Evolutionary conservation across 495 filamentous ascomycete species (phyloP), one percentile per base, ranked within the genome.

Genomic region (Xylaria cubensis): DNA sequence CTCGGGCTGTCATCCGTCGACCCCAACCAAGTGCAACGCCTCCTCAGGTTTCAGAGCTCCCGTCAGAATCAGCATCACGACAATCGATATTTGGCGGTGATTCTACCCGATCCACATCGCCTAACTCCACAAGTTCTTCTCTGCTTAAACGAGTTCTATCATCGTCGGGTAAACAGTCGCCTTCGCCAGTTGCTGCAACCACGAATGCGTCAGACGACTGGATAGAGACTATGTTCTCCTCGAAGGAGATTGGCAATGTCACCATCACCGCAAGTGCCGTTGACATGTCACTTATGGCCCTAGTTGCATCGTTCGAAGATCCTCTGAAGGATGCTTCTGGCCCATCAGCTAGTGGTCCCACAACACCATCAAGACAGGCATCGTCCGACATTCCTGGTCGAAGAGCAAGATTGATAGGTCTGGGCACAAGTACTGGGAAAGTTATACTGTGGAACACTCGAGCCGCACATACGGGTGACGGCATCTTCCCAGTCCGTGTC

Each of bases 371-470:
- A 1, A 72, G 71, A 55, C 77, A 77, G 55, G n/a, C 74, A 4
- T 75, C 78, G 0, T 80, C 86, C 79, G 84, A 91, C 67, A 86
- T 97, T 56, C 95, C 96, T 32, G 96, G 96, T 15, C 92, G 94
- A 69, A 89, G 94, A 63, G 92, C 92, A 39, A 91, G 96, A 29
- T 88, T 97, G 26, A 75, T 98, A 50, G 93, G 94, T 13, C 83
- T 92, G 26, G 96, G 96, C 34, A 98, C 94, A 8, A 89, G 88
- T 53, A 89, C 83, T n/a, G 96, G 97, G 19, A 85, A 83, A 59
- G 84, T 99, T 21, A 83, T 94, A 36, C 77, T 97, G 2, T 99
- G 95, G 95, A 92, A 98, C 74, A 89, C 92, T 74, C 90, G 96
- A 56, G 92, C 72, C 76, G 84, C 7, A 77, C 90, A 59, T 67